phyloP scores from a whole-genome alignment of 805 yeast genomes.

The Nakazawaea sp. region DNA sequence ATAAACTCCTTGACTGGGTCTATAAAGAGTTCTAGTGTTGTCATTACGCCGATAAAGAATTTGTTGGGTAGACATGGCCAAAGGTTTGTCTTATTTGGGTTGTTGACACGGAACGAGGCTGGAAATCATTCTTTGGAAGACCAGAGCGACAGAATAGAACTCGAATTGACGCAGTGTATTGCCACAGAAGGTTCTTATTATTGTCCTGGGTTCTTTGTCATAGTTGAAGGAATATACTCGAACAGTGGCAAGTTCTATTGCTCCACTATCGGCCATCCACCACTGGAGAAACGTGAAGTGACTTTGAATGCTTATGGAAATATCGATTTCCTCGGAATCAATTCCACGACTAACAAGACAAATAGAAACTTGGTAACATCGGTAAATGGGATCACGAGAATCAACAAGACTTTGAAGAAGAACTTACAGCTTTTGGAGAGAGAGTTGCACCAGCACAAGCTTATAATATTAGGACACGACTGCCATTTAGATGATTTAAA shows the following conservation, averaged over 20 bases:
- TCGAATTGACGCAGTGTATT: conserved; percentile 56
- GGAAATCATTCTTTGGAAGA: conserved; percentile 82
- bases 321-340: conserved; percentile 46
- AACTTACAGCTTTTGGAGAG: conserved; percentile 52
- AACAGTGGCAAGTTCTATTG: conserved; percentile 69
- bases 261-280: conserved; percentile 77
- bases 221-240: conserved; percentile 82
- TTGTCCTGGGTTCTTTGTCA: conserved; percentile 67
- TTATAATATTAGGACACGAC: conserved; percentile 73
- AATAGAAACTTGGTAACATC: conserved; percentile 7
- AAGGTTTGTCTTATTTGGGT: conserved; percentile 72
- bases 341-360: conserved; percentile 6
- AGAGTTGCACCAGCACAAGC: conserved; percentile 45
- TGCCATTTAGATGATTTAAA: conserved; percentile 55
- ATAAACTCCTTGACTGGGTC: conserved; percentile 33
- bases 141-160: conserved; percentile 62
- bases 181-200: conserved; percentile 62
- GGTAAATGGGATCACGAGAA: conserved; percentile 30
- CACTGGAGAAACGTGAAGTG: conserved; percentile 66
- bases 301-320: conserved; percentile 72
- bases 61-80: conserved; percentile 79
- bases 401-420: conserved; percentile 53
- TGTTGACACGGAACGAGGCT: conserved; percentile 52
- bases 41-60: conserved; percentile 73
- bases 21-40: conserved; percentile 14